A percentile compares a stretch with the other conserved stretches of the same genome.
Evolutionary conservation across 2,329 filamentous ascomycete species (phyloP).

Genomic region (Hirsutella thompsonii): DNA sequence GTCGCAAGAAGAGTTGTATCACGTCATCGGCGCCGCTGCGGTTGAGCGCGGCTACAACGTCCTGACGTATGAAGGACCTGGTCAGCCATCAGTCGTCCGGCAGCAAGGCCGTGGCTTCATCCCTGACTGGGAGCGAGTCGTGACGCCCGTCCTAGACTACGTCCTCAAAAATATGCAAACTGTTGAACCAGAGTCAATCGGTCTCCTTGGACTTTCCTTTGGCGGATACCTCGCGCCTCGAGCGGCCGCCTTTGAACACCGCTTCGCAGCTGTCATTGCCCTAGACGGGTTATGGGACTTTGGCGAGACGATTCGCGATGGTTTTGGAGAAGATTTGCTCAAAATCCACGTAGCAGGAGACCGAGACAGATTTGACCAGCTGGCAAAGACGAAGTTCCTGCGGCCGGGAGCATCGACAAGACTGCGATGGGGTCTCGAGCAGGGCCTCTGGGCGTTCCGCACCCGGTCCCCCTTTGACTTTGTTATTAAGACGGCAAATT

Average conservation of each 20-base stretch:
- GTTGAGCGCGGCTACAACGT: conserved; percentile 25
- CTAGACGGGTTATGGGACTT: conserved; percentile 25
- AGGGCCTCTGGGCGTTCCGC: conserved; percentile 15
- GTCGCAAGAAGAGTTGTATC: conserved; percentile 27
- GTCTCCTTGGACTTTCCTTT: conserved; percentile 25
- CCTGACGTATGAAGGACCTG: conserved; percentile 32
- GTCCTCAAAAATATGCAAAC: conserved; percentile 10
- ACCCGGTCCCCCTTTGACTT: conserved; percentile 10
- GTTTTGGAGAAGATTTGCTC: conserved; percentile 3
- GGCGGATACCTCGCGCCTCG: conserved; percentile 26
- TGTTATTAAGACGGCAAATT: conserved; percentile 5
- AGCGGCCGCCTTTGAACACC: conserved; percentile 30
- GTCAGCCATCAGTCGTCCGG: conserved; percentile 26
- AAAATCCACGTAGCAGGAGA: conserved; percentile 4
- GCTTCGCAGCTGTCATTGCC: conserved; percentile 24
- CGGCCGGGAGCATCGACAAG: conserved; percentile 4
- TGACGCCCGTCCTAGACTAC: conserved; percentile 27
- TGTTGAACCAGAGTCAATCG: conserved; percentile 19
- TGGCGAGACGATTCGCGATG: conserved; percentile 4
- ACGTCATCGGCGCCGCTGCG: conserved; percentile 17
- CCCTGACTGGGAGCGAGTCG: conserved; percentile 27
- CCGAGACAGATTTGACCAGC: conserved; percentile 9
- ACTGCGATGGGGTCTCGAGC: conserved; percentile 11
- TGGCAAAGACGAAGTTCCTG: neutral
- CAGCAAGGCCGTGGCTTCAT: conserved; percentile 30